Conservation (phyloP, 2,329 filamentous ascomycete species). For the Grosmannia penicillata region DNA sequence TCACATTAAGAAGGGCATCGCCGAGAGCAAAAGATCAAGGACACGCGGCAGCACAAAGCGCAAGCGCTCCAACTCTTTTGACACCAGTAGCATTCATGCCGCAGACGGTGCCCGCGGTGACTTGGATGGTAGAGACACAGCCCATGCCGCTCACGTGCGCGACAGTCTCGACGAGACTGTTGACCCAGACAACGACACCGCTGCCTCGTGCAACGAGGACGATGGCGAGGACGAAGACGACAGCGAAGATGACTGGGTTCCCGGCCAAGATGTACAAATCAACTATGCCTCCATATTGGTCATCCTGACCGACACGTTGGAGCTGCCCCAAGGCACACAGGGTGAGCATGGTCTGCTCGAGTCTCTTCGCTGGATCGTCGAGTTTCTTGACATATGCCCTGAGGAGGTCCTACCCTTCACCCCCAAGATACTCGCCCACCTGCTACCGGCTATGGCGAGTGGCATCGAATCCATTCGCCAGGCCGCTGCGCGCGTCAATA, state of each 20-base stretch:
- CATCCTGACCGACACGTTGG: slow-evolving; percentile 78
- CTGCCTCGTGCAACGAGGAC: too few relatives aligned
- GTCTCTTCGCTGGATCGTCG: slow-evolving; percentile 86
- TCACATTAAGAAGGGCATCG: slow-evolving; percentile 79
- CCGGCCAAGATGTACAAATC: slow-evolving; percentile 90
- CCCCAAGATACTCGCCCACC: slow-evolving; percentile 77
- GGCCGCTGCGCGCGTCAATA: slow-evolving; percentile 80
- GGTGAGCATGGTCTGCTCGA: slow-evolving; percentile 76
- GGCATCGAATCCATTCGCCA: slow-evolving; percentile 78
- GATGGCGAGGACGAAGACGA: slow-evolving; percentile 44
- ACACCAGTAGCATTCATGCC: slow-evolving; percentile 45
- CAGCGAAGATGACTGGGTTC: slow-evolving; percentile 87
- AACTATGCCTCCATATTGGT: slow-evolving; percentile 85
- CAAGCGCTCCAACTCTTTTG: slow-evolving; percentile 45
- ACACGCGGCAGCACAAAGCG: slow-evolving; percentile 43
- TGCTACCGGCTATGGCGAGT: slow-evolving; percentile 87
- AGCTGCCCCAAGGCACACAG: slow-evolving; percentile 56
- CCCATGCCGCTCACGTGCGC: slow-evolving; percentile 28
- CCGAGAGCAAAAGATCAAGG: slow-evolving; percentile 63
- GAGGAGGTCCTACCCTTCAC: slow-evolving; percentile 94
- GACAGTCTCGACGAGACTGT: slow-evolving; percentile 38
- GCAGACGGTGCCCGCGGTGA: slow-evolving; percentile 34
- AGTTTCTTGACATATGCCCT: slow-evolving; percentile 91
- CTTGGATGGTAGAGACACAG: slow-evolving; percentile 42
- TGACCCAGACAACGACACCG: slow-evolving; percentile 56